Conservation (phyloP, 1,284 basidiomycete genomes). For the Ganoderma lingzhi region DNA sequence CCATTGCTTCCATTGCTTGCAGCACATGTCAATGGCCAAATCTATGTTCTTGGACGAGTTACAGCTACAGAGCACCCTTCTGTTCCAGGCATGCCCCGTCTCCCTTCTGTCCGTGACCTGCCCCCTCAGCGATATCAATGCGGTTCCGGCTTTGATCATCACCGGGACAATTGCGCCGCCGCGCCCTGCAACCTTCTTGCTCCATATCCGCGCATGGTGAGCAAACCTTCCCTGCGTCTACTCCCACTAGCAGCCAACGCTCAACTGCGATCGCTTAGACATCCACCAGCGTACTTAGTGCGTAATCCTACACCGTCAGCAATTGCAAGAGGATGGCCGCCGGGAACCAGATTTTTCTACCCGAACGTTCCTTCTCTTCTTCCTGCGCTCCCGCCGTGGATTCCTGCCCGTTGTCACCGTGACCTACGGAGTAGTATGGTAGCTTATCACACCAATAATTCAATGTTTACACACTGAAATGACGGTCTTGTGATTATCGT, state of each 20-base stretch:
- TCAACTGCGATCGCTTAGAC: slow-evolving; percentile 1
- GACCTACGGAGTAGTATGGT: not conserved
- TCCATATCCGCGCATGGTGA: not conserved
- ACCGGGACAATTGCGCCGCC: not conserved
- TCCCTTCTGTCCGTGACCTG: not conserved
- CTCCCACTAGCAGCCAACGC: not conserved
- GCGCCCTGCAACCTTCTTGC: not conserved
- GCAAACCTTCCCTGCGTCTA: not conserved
- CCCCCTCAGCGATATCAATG: not conserved
- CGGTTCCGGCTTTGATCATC: not conserved
- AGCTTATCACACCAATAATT: not conserved
- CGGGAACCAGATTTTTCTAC: not conserved
- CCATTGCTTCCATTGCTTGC: not conserved
- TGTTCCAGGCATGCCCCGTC: not conserved
- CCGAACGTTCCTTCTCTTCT: not conserved
- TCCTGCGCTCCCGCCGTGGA: not conserved
- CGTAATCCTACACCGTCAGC: not conserved
- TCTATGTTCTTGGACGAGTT: not conserved
- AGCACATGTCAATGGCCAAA: not conserved
- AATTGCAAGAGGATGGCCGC: not conserved
- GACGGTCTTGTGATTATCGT: not conserved
- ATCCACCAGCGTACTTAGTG: not conserved
- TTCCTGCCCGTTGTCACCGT: not conserved
- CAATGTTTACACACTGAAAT: not conserved
- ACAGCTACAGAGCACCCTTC: not conserved